These are phyloP conservation scores for Cutaneotrichosporon sp. DNA, from an alignment of 1,284 basidiomycete species.

Conservation along the genomic window DNA sequence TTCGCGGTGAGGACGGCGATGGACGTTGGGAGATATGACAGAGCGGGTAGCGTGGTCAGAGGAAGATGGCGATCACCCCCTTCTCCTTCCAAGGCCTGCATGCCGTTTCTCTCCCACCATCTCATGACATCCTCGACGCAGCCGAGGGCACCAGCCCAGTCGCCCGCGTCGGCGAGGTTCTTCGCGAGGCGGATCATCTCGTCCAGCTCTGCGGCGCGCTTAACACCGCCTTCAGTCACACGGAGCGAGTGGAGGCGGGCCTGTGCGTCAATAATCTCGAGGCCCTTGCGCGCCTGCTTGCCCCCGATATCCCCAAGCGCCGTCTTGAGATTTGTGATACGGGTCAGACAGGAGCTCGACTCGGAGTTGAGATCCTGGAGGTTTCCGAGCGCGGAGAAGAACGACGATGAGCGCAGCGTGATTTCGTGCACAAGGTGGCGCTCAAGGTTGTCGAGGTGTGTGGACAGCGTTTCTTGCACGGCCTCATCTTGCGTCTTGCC, in stretches of 20 bases:
- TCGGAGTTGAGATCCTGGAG: slow-evolving; percentile 88
- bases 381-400: slow-evolving; percentile 94
- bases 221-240: slow-evolving; percentile 63
- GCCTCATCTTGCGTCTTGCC: slow-evolving; percentile 57
- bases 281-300: slow-evolving; percentile 70
- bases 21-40: slow-evolving; percentile 67
- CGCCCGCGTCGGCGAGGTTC: slow-evolving; percentile 71
- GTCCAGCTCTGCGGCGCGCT: slow-evolving; percentile 67
- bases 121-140: slow-evolving; percentile 71
- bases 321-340: slow-evolving; percentile 69
- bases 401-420: slow-evolving; percentile 81
- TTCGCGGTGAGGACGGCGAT: slow-evolving; percentile 66
- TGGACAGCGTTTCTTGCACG: slow-evolving; percentile 87
- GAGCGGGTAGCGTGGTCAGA: slow-evolving; percentile 63
- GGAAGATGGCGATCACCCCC: slow-evolving; percentile 26
- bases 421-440: slow-evolving; percentile 94
- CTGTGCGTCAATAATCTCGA: slow-evolving; percentile 69
- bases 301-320: slow-evolving; percentile 76
- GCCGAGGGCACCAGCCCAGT: slow-evolving; percentile 78
- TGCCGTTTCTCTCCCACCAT: slow-evolving; percentile 60
- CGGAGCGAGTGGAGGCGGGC: slow-evolving; percentile 63
- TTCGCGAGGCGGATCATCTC: slow-evolving; percentile 71
- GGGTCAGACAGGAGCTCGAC: slow-evolving; percentile 74
- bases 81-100: slow-evolving; percentile 9
- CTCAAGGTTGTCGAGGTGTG: slow-evolving; percentile 91